Evolutionary conservation across 176 grass and related monocot genomes (phyloP), one percentile per base, ranked within the genome.

Genomic region (Cenchrus purpureus): DNA sequence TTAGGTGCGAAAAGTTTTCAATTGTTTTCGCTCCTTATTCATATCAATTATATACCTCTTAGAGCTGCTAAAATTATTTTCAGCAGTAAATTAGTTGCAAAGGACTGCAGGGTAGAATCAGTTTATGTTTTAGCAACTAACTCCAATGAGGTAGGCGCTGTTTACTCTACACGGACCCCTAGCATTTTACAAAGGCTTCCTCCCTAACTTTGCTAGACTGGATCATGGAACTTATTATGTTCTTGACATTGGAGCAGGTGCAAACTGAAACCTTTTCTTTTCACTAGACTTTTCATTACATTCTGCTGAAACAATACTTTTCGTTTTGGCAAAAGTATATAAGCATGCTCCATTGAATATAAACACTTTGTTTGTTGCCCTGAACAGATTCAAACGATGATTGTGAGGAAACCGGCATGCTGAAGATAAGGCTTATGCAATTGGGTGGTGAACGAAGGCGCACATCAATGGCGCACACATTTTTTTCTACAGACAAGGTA

Each of bases 221-320:
- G 97, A 84, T 98, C 97, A 52, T 98, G 97, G 97, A 98, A 98
- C 77, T 98, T 78, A 94, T 98, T 69, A 98, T 98, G 97, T 98
- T 95, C 81, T 92, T 98, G 84, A 98, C 97, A 68, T 84, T 98
- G 79, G 97, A 98, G 80, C 91, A 98, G 97, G 97, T 98, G 32
- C 14, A 62, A 74, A 57, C 52, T 68, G 58, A 60, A 40, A 4
- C 17, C 8, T 50, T 48, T 79, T 16, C 25, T 25, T 25, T 25
- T 25, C 25, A 25, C 25, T 25, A 25, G 25, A 25, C 25, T 19
- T 51, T n/a, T 79, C 2, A 28, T 34, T 77, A 54, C 3, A 54
- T 54, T 54, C 4, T 1, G 5, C 13, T 3, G 13, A 54, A 54
- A 16, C 52, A 54, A 54, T 3, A 56, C 16, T 17, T 56, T 56